Percentiles rank a stretch among this genome's conserved stretches.
Conservation (phyloP, 371 early-diverging fungal species). For the Mortierella sp. region DNA sequence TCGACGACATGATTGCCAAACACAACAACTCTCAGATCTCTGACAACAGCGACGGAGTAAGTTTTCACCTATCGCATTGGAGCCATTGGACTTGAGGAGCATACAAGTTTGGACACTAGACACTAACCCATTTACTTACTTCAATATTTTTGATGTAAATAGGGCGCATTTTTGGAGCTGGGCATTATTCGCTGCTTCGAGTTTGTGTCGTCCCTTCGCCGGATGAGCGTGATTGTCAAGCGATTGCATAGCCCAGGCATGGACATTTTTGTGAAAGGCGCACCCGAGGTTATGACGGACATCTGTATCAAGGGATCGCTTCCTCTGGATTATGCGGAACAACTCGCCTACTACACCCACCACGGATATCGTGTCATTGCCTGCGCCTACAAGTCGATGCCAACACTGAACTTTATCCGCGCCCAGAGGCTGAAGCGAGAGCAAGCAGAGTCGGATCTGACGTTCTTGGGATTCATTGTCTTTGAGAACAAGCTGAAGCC, state of each 20-base stretch:
- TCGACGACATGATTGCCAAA: conserved; percentile 50
- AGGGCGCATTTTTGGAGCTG: conserved; percentile 73
- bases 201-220: conserved; percentile 91
- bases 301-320: conserved; percentile 86
- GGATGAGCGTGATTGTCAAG: conserved; percentile 96
- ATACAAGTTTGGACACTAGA: not conserved
- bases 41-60: conserved; percentile 22
- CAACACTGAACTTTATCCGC: conserved; percentile 80
- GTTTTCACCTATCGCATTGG: not conserved
- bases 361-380: conserved; percentile 97
- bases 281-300: conserved; percentile 93
- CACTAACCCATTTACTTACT: not conserved
- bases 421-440: conserved; percentile 85
- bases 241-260: conserved; percentile 74
- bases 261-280: conserved; percentile 96
- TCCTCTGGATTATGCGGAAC: conserved; percentile 86
- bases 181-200: conserved; percentile 97
- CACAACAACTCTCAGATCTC: conserved; percentile 4
- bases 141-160: not conserved
- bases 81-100: not conserved
- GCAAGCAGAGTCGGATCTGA: conserved; percentile 87
- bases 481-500: conserved; percentile 99
- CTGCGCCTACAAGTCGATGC: conserved; percentile 83
- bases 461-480: conserved; percentile 95
- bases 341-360: conserved; percentile 90